phyloP scores from a whole-genome alignment of 1,139 yeast genomes.

The Protomyces macrosporus region DNA sequence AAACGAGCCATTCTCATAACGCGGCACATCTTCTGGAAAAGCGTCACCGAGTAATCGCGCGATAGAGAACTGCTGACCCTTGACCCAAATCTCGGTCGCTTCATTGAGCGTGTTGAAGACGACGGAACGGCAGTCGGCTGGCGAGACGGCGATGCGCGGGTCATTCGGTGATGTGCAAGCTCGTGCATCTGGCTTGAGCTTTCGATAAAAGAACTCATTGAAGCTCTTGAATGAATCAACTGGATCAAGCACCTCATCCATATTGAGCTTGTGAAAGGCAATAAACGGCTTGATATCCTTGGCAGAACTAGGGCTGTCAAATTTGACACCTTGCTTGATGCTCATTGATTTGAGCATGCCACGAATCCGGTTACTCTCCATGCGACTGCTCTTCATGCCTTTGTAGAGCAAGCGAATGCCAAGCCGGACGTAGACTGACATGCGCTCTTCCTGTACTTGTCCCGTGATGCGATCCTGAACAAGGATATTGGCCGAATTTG shows the following conservation, averaged over 20 bases:
- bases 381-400: conserved; percentile 53
- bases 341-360: conserved; percentile 59
- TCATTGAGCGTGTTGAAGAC: conserved; percentile 56
- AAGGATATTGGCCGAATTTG: conserved; percentile 85
- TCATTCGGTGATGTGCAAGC: conserved; percentile 56
- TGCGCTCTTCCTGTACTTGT: conserved; percentile 80
- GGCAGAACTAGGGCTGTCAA: conserved; percentile 63
- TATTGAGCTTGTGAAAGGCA: conserved; percentile 69
- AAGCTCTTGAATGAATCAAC: conserved; percentile 58
- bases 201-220: conserved; percentile 83
- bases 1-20: conserved; percentile 54
- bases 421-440: conserved; percentile 78
- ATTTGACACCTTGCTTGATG: conserved; percentile 75
- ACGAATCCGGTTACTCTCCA: conserved; percentile 56
- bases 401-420: conserved; percentile 82
- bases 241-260: conserved; percentile 58
- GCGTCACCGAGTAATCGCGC: conserved; percentile 58
- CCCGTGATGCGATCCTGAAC: conserved; percentile 92
- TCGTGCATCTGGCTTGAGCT: conserved; percentile 65
- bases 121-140: conserved; percentile 85
- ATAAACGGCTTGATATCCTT: conserved; percentile 70
- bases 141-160: conserved; percentile 56
- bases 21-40: conserved; percentile 48
- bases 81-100: conserved; percentile 83
- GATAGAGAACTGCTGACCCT: conserved; percentile 72